phyloP scores from a whole-genome alignment of 371 early-diverging fungal species.

The Rhizomucor pusillus region DNA sequence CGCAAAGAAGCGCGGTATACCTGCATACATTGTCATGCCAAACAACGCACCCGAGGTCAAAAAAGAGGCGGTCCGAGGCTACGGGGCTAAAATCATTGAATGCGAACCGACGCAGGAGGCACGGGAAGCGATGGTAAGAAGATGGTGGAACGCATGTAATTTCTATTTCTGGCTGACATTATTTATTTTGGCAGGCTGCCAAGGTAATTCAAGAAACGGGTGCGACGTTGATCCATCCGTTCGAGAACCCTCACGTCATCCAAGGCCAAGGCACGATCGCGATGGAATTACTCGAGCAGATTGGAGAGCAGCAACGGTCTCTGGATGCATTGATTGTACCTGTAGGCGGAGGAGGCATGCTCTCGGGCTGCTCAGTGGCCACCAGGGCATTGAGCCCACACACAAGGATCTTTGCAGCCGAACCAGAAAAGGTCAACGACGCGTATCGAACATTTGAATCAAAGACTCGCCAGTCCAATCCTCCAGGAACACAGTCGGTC shows the following conservation, averaged over 20 bases:
- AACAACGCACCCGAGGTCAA: conserved; percentile 47
- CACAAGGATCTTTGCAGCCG: conserved; percentile 49
- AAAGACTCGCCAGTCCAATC: conserved; percentile 13
- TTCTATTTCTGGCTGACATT: neutral
- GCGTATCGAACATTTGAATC: conserved; percentile 24
- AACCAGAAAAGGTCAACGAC: conserved; percentile 47
- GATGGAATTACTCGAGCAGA: conserved; percentile 48
- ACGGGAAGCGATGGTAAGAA: conserved; percentile 30
- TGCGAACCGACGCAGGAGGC: conserved; percentile 32
- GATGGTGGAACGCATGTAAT: neutral
- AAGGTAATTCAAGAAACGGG: conserved; percentile 28
- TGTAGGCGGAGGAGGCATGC: conserved; percentile 60
- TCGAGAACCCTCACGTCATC: conserved; percentile 47
- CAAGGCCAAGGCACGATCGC: conserved; percentile 63
- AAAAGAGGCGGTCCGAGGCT: conserved; percentile 47
- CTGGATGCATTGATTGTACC: conserved; percentile 55
- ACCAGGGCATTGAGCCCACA: conserved; percentile 34
- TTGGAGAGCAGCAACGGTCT: conserved; percentile 18
- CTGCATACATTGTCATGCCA: conserved; percentile 58
- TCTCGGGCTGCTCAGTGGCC: conserved; percentile 52
- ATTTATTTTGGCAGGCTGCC: conserved; percentile 14
- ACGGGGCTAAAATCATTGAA: conserved; percentile 52
- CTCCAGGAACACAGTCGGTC: conserved; percentile 21
- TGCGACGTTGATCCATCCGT: conserved; percentile 45
- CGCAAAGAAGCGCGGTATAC: conserved; percentile 37